phyloP scores from a whole-genome alignment of 257 asterid species.

The Anisodus acutangulus region DNA sequence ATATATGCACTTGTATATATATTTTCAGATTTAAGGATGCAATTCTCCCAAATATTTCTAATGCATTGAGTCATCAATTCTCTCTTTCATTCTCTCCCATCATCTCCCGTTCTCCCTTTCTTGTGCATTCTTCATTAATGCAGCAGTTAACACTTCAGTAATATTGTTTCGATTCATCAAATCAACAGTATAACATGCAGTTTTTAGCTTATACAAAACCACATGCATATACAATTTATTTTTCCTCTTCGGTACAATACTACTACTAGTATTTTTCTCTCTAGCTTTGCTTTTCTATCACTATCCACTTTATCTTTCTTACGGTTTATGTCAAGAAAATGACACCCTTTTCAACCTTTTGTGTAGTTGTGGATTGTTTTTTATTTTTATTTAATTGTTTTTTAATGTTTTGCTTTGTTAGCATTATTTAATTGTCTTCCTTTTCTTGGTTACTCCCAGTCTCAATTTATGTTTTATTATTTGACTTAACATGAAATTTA shows the following conservation, averaged over 20 bases:
- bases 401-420: neutral
- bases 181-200: neutral
- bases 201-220: neutral
- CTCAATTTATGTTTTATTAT: no score
- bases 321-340: neutral
- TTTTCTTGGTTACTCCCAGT: no score
- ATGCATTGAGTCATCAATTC: no score
- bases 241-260: neutral
- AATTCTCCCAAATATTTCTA: no score
- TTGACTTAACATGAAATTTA: no score
- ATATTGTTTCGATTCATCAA: no score
- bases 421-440: neutral
- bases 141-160: no score
- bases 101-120: no score
- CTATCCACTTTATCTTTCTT: conserved; percentile 28
- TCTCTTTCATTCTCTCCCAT: no score
- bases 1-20: no score
- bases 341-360: conserved; percentile 10
- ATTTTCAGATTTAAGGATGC: no score
- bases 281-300: conserved; percentile 19
- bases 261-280: neutral
- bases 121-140: no score
- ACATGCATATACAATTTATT: conserved; percentile 12
- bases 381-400: neutral
- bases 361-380: neutral